phyloP scores from a whole-genome alignment of 1,284 basidiomycete species.

The Austroboletus olivaceoglutinosus region DNA sequence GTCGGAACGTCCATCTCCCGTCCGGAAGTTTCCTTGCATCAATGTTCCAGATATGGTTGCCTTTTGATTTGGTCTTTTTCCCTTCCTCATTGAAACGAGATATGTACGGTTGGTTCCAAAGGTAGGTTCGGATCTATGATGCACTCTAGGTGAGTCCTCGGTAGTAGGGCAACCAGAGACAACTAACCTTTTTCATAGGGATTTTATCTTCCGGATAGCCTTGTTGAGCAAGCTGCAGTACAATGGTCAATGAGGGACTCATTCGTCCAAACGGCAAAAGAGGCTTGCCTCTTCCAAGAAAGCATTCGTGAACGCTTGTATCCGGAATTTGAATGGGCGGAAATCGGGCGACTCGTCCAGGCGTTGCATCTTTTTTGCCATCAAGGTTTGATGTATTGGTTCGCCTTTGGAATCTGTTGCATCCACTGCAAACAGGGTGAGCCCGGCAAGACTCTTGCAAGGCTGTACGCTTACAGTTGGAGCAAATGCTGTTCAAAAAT shows the following conservation, averaged over 20 bases:
- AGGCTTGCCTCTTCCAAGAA: constrained; percentile 85
- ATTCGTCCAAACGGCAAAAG: not conserved
- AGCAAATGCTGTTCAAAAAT: constrained; percentile 87
- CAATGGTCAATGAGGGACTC: constrained; percentile 14
- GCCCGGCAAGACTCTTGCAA: constrained; percentile 6
- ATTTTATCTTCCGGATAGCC: constrained; percentile 85
- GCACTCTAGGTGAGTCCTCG: constrained; percentile 21
- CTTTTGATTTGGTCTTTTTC: constrained; percentile 99
- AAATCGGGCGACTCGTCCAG: constrained; percentile 96
- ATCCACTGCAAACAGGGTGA: constrained; percentile 62
- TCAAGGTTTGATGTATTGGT: constrained; percentile 95
- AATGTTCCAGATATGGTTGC: constrained; percentile 99
- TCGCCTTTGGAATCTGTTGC: constrained; percentile 93
- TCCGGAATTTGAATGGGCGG: constrained; percentile 98
- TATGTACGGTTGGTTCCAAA: constrained; percentile 93
- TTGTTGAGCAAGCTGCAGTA: constrained; percentile 63
- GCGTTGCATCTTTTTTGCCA: constrained; percentile 98
- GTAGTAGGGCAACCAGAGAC: constrained; percentile 8
- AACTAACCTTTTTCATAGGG: constrained; percentile 80
- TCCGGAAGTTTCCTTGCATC: constrained; percentile 84
- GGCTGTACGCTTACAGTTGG: constrained; percentile 67
- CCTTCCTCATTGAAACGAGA: constrained; percentile 99
- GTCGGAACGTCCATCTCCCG: constrained; percentile 87
- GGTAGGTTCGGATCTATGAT: constrained; percentile 87
- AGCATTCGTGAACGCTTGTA: constrained; percentile 96